Conservation (phyloP, 352 stramenopile genomes). For the Globisporangium echinulatum region DNA sequence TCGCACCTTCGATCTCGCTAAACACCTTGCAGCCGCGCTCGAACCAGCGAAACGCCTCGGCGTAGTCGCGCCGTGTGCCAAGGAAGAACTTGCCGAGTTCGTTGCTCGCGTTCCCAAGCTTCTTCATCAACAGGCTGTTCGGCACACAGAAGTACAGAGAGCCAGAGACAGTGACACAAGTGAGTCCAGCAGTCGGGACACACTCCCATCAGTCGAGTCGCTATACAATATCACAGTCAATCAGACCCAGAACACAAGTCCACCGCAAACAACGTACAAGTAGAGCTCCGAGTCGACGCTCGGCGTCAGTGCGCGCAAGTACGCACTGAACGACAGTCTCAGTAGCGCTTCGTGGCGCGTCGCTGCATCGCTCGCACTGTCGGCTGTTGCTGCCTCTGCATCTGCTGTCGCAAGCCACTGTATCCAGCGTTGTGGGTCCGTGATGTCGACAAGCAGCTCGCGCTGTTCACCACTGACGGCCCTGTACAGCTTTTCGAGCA, state of each 20-base stretch:
- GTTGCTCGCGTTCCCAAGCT: slow-evolving; percentile 81
- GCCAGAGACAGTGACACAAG: neutral
- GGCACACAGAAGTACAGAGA: slow-evolving; percentile 10
- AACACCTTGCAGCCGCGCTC: slow-evolving; percentile 75
- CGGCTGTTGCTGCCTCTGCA: neutral
- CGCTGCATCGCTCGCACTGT: neutral
- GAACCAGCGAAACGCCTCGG: slow-evolving; percentile 71
- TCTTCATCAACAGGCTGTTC: slow-evolving; percentile 75
- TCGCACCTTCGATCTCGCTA: slow-evolving; percentile 68
- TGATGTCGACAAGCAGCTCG: slow-evolving; percentile 13
- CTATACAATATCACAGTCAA: slow-evolving; percentile 6
- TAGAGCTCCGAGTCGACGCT: slow-evolving; percentile 70
- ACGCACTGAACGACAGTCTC: slow-evolving; percentile 55
- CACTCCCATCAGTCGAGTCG: neutral
- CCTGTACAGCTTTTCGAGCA: slow-evolving; percentile 31
- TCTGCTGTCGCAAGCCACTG: slow-evolving; percentile 2
- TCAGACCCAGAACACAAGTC: neutral
- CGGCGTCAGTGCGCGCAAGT: slow-evolving; percentile 55
- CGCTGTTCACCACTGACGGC: slow-evolving; percentile 43
- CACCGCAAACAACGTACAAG: slow-evolving; percentile 45
- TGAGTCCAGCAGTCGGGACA: neutral
- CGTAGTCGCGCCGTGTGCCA: slow-evolving; percentile 29
- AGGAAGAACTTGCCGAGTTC: slow-evolving; percentile 76
- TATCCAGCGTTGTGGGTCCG: neutral
- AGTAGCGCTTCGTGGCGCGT: slow-evolving; percentile 20